Conservation (phyloP, 306 rosid genomes). For the Cicer arietinum region DNA sequence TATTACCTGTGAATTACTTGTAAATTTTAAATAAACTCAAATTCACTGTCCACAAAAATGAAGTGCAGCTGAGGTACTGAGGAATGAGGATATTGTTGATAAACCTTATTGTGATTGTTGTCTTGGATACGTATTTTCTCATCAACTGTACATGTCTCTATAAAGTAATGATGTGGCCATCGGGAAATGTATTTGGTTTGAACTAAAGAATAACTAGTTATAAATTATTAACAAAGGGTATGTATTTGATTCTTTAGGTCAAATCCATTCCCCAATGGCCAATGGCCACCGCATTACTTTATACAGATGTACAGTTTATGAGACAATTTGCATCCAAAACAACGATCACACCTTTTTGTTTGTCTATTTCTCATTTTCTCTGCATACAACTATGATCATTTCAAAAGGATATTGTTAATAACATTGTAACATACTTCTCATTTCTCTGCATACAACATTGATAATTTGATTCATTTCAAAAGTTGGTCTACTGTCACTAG, state of each 20-base stretch:
- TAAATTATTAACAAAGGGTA: too few relatives aligned
- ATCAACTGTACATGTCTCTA: neutral
- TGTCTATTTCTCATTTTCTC: too few relatives aligned
- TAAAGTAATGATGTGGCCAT: neutral
- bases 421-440: neutral
- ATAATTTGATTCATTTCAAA: neutral
- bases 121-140: conserved; percentile 29
- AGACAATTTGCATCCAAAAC: conserved; percentile 30
- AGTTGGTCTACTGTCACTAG: conserved; percentile 5
- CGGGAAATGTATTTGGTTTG: conserved; percentile 26
- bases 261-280: conserved; percentile 23
- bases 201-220: neutral
- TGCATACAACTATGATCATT: too few relatives aligned
- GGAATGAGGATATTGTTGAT: conserved; percentile 19
- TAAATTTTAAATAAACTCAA: conserved; percentile 24
- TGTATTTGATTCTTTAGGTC: neutral
- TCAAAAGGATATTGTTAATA: too few relatives aligned
- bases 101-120: conserved; percentile 22
- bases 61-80: conserved; percentile 10
- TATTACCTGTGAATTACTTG: neutral
- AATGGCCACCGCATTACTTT: neutral
- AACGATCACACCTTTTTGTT: neutral
- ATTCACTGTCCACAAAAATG: conserved; percentile 13
- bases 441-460: conserved; percentile 7
- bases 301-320: neutral